These are phyloP conservation scores for Penicillium sp. DNA, from an alignment of 2,329 filamentous ascomycete genomes.

Conservation along the genomic window DNA sequence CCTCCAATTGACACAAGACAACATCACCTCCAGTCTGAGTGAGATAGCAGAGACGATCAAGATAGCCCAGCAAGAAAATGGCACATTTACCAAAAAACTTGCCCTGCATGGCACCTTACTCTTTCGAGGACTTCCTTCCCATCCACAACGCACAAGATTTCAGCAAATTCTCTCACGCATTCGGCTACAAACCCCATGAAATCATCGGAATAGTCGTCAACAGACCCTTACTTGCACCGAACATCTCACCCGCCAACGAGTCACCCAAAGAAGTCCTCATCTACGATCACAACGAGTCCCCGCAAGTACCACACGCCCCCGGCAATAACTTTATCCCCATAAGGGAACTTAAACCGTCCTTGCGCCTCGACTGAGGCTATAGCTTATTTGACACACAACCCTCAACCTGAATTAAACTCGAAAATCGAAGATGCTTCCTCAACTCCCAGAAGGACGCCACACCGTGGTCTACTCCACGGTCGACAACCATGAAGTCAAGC, in stretches of 20 bases:
- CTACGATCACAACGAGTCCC: constrained; percentile 54
- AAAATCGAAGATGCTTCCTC: background rate
- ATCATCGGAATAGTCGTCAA: constrained; percentile 54
- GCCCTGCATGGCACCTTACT: constrained; percentile 49
- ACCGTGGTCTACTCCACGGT: constrained; percentile 21
- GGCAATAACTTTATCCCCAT: background rate
- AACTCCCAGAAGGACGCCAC: constrained; percentile 1
- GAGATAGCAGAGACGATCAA: constrained; percentile 40
- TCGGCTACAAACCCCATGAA: constrained; percentile 50
- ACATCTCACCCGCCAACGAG: constrained; percentile 51
- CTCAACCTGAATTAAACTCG: background rate
- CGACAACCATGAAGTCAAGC: constrained; percentile 18
- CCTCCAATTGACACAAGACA: constrained; percentile 30
- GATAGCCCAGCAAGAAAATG: constrained; percentile 32
- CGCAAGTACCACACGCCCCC: constrained; percentile 52
- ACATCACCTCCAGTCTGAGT: constrained; percentile 31
- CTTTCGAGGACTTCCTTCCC: constrained; percentile 49
- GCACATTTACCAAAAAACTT: constrained; percentile 42
- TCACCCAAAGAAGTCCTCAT: constrained; percentile 50
- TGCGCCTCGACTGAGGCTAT: background rate
- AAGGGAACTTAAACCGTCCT: background rate
- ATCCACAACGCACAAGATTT: constrained; percentile 49
- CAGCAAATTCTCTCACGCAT: constrained; percentile 51
- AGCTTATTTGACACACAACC: background rate
- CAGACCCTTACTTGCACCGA: constrained; percentile 45